phyloP scores from a whole-genome alignment of 208 protist genomes.

The Crithidia sp. region DNA sequence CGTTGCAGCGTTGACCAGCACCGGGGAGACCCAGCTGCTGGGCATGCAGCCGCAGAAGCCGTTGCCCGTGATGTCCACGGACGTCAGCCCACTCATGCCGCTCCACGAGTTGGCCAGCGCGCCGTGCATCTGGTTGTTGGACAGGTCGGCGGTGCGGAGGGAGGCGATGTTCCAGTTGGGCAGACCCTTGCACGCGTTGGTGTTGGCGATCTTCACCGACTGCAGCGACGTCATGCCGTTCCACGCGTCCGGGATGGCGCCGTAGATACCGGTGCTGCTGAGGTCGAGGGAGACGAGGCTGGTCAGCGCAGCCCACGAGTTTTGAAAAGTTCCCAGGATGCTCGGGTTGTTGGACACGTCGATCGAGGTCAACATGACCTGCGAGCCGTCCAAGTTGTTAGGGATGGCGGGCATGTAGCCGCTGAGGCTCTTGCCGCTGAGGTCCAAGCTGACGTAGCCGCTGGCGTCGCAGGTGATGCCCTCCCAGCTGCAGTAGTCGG shows the following conservation, averaged over 20 bases:
- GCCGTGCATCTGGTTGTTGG: constrained; percentile 26
- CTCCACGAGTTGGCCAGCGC: constrained; percentile 17
- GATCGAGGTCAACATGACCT: constrained; percentile 12
- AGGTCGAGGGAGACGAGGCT: constrained; percentile 2
- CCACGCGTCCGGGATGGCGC: constrained; percentile 10
- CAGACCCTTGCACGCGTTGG: constrained; percentile 10
- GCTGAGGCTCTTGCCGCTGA: constrained; percentile 12
- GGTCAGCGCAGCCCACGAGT: not conserved
- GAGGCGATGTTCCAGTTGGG: constrained; percentile 23
- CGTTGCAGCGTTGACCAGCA: constrained; percentile 26
- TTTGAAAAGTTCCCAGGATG: not conserved
- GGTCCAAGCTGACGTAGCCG: constrained; percentile 18
- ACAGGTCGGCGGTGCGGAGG: constrained; percentile 20
- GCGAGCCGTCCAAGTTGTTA: not conserved
- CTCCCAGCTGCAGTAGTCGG: constrained; percentile 6
- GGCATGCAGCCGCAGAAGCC: constrained; percentile 22
- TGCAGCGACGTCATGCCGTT: not conserved
- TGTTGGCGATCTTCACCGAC: not conserved
- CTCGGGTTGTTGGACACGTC: constrained; percentile 21
- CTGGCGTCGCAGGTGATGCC: constrained; percentile 18
- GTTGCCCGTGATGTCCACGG: constrained; percentile 28
- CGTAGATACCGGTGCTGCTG: constrained; percentile 9
- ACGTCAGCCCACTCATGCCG: constrained; percentile 13
- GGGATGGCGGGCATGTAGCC: not conserved
- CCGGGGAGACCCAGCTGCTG: not conserved